Base-by-base conservation (phyloP, 176 grass and related monocot species). In the Saccharum spontaneum region DNA sequence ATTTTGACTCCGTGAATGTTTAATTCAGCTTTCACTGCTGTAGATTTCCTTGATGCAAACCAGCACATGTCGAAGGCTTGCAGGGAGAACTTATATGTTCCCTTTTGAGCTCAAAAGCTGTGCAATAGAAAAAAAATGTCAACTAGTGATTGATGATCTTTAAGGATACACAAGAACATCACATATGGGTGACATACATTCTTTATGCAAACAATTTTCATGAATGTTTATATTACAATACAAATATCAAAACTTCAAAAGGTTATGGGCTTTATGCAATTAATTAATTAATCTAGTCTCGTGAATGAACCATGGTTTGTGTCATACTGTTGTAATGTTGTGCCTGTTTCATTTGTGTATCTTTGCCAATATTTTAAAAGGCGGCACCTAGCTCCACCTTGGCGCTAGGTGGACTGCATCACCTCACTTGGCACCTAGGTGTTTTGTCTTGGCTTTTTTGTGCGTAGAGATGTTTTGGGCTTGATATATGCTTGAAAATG, bases 31-130 rank as follows among this genome's bases (percentile, higher is more conserved):
- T 65, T 52, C 4, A 18, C 11, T 61, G 11, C 43, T 78, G 78
- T 79, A 7, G 9, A 73, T 78, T 50, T 10, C 7, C 26, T 48
- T 67, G 10, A 28, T 61, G n/a, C 67, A 87, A 80, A 75, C 37
- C 8, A 80, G 61, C 68, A 82, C 65, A 87, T 68, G 75, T 74
- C 8, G 60, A 83, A 87, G 69, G 48, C 48, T 87, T 84, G 48
- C 17, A 43, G 38, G 76, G 49, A 86, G 48, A 74, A 71, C 45
- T 64, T 26, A 24, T 28, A 26, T 12, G 20, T 57, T 67, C 45
- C 79, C 67, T 73, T 82, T 75, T 70, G 69, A 80, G 71, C 48
- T 84, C 11, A 87, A 83, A 87, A 36, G 9, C 62, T 69, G 49
- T 80, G 61, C 69, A 10, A 24, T 55, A 55, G 66, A 63, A 62